Evolutionary conservation across 306 rosid genomes (phyloP), one percentile per base, ranked within the genome.

Genomic region (Geum urbanum): DNA sequence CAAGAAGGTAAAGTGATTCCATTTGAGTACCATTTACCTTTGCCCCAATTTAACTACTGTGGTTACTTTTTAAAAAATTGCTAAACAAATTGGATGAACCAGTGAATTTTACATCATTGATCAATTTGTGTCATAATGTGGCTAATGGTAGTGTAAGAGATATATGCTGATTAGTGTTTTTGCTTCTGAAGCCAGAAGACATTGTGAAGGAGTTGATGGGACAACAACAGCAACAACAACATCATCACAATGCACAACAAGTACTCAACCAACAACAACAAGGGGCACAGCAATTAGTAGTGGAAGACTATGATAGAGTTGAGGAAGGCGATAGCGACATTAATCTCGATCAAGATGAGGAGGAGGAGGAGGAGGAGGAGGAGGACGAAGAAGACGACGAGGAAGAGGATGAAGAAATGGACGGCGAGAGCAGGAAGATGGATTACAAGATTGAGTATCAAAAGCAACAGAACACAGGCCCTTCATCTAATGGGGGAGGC

Each of bases 141-240:
- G 64, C 8, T 16, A 56, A 12, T 58, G 8, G 13, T 35, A 16
- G 65, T 44, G 0, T 7, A 54, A 8, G 49, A 18, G 50, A 61
- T 39, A 35, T 5, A 55, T 70, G 74, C 79, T 74, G 83, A 79
- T 79, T 64, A 52, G 61, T 54, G 50, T 43, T 70, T 71, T 76
- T 70, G 69, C 19, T 53, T 76, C 61, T 83, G 86, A 83, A 83
- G 86, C 86, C 86, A 83, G 86, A 83, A 83, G 86, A 79, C 86
- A 79, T 76, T 70, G 77, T 83, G 79, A 79, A 72, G 78, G 79
- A 79, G 84, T 76, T 83, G 83, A 79, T 79, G 81, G 77, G 75
- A 66, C 77, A 70, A 39, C 71, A 75, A 7, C 54, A 69, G 16
- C 51, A 69, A 10, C 58, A 63, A 2, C 60, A n/a, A 4, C 72